Evolutionary conservation across 148 eudicot species (phyloP), one percentile per base, ranked within the genome.

Genomic region (Silene conica): DNA sequence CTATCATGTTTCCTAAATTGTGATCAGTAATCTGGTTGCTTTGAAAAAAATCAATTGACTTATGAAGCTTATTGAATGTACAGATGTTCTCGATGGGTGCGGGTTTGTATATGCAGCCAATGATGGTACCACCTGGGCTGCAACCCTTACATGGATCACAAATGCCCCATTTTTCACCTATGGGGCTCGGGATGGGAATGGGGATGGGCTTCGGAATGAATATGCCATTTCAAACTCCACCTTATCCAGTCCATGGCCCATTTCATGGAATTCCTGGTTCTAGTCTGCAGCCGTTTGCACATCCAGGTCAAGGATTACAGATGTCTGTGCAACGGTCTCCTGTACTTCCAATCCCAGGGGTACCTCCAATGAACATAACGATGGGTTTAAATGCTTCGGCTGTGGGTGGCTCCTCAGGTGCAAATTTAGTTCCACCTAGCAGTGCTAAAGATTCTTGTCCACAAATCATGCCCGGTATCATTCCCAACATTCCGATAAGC

Each of bases 61-160:
- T 59, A 73, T 34, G 11, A 59, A 22, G 20, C 15, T 43, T 67
- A 43, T 9, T 63, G 21, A n/a, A 59, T 31, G 38, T 67, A 81
- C 96, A 92, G 99, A 86, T 96, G 22, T 86, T 92, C 87, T 87
- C 97, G 15, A 90, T 92, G 97, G 99, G 97, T 67, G 82, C 90
- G 67, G 99, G 99, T 67, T 10, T 96, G 72, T 96, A 89, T 72
- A 90, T 92, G 91, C 96, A 89, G 21, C 94, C 86, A 61, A 90
- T 96, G 99, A 89, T 92, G 94, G 75, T 87, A 60, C 90, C 97
- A 1, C 52, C 88, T 8, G 93, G 93, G 82, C 78, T 90, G 90
- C 93, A 87, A 72, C 89, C 87, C 61, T 54, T 89, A 69, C 96
- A 81, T 41, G 83, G 92, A 26, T 81, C 91, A 62, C 98, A 89